Evolutionary conservation across 352 stramenopile species (phyloP).

Genomic region (Phytophthora idaei): DNA sequence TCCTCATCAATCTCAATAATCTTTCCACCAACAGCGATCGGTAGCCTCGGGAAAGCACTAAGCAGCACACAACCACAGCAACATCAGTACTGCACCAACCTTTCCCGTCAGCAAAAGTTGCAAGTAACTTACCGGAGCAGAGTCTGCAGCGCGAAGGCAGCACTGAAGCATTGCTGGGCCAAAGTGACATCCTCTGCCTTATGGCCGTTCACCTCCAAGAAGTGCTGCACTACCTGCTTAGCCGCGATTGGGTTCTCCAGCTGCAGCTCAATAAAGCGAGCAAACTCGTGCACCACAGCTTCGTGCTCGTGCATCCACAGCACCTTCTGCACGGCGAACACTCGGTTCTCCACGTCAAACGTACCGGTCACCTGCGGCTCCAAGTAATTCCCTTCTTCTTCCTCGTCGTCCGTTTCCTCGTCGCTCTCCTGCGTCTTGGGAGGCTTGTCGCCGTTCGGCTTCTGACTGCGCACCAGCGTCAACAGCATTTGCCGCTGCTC

Average conservation of each 20-base stretch:
- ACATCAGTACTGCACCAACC: neutral
- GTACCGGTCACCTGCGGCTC: conserved; percentile 55
- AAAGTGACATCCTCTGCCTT: conserved; percentile 36
- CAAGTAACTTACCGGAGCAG: conserved; percentile 50
- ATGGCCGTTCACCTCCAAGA: conserved; percentile 67
- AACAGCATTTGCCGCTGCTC: conserved; percentile 62
- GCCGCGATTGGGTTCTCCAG: conserved; percentile 53
- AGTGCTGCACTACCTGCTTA: conserved; percentile 50
- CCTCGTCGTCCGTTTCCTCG: conserved; percentile 42
- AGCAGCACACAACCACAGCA: neutral
- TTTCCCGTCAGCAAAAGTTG: neutral
- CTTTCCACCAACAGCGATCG: conserved; percentile 54
- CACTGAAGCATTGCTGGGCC: conserved; percentile 79
- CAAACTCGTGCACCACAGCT: conserved; percentile 70
- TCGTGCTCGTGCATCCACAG: conserved; percentile 71
- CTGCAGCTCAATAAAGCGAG: conserved; percentile 79
- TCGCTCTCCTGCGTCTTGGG: conserved; percentile 46
- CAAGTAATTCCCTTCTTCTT: conserved; percentile 33
- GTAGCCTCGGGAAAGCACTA: conserved; percentile 58
- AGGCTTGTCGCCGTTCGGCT: conserved; percentile 33
- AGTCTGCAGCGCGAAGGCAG: conserved; percentile 79
- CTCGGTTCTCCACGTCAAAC: conserved; percentile 66
- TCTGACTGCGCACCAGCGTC: conserved; percentile 45
- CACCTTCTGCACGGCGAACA: conserved; percentile 65
- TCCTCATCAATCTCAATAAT: conserved; percentile 50